Evolutionary conservation across 2,329 filamentous ascomycete genomes (phyloP).

Genomic region (Colletotrichum sp.): DNA sequence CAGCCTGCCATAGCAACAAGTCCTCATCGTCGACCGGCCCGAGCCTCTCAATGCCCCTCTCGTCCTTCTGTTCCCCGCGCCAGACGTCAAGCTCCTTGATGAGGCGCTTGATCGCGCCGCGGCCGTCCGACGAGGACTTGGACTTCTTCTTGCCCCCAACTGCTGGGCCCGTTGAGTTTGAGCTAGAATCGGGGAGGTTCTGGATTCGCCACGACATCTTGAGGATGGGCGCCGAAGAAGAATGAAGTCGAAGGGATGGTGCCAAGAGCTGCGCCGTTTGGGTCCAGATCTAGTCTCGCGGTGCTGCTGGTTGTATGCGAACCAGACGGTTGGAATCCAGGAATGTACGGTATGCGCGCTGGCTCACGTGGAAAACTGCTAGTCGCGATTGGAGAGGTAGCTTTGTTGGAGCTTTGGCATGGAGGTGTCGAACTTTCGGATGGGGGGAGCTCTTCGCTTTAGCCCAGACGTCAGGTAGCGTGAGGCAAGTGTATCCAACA

Average conservation of each 20-base stretch:
- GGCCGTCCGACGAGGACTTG: conserved; percentile 40
- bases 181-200: conserved; percentile 17
- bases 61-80: conserved; percentile 52
- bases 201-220: conserved; percentile 23
- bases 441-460: neutral
- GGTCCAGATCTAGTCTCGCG: neutral
- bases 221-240: neutral
- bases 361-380: neutral
- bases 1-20: conserved; percentile 62
- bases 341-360: neutral
- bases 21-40: conserved; percentile 59
- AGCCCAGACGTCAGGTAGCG: neutral
- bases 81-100: conserved; percentile 62
- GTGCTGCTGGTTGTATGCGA: neutral
- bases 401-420: neutral
- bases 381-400: neutral
- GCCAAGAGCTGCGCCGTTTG: neutral
- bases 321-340: neutral
- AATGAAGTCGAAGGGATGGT: neutral
- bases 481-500: neutral
- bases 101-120: conserved; percentile 57
- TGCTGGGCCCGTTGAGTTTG: conserved; percentile 16
- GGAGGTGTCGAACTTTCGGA: neutral
- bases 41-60: conserved; percentile 63
- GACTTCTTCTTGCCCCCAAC: conserved; percentile 15